phyloP scores from a whole-genome alignment of 192 early-diverging fungal genomes.

The Helicostylum pulchrum region DNA sequence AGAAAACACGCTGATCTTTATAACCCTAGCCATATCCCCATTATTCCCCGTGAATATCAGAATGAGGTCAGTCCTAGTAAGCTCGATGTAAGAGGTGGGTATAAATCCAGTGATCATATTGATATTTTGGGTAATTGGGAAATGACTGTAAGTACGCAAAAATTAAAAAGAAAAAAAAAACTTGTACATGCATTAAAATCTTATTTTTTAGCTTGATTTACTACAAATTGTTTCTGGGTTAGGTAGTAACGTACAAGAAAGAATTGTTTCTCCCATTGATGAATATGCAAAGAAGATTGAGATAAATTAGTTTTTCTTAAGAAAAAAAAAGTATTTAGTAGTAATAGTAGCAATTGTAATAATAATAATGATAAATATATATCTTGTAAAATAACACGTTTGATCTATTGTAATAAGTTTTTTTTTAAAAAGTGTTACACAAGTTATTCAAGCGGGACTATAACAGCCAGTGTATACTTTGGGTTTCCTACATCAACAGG shows the following conservation, averaged over 20 bases:
- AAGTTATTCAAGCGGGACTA: too few species aligned
- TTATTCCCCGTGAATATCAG: slow-evolving; percentile 73
- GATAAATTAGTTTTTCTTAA: too few species aligned
- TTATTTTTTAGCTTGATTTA: slow-evolving; percentile 22
- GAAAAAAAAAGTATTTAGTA: too few species aligned
- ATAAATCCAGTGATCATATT: slow-evolving; percentile 79
- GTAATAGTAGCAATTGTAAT: too few species aligned
- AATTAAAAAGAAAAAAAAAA: not conserved
- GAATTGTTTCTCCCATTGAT: slow-evolving; percentile 25
- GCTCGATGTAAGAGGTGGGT: slow-evolving; percentile 70
- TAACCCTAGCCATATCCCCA: slow-evolving; percentile 67
- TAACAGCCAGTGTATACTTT: too few species aligned
- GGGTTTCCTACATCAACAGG: too few species aligned
- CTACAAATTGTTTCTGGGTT: slow-evolving; percentile 28
- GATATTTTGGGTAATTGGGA: slow-evolving; percentile 83
- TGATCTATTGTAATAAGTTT: too few species aligned
- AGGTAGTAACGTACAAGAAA: slow-evolving; percentile 17
- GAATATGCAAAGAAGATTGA: slow-evolving; percentile 15
- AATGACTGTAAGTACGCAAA: slow-evolving; percentile 42
- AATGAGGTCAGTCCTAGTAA: slow-evolving; percentile 51
- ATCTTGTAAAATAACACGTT: too few species aligned
- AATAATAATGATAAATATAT: too few species aligned
- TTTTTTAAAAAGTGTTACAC: too few species aligned
- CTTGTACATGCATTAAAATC: not conserved
- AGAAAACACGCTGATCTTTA: slow-evolving; percentile 61